Evolutionary conservation across 495 filamentous ascomycete genomes (phyloP), one percentile per base, ranked within the genome.

Genomic region (Daldinia bambusicola): DNA sequence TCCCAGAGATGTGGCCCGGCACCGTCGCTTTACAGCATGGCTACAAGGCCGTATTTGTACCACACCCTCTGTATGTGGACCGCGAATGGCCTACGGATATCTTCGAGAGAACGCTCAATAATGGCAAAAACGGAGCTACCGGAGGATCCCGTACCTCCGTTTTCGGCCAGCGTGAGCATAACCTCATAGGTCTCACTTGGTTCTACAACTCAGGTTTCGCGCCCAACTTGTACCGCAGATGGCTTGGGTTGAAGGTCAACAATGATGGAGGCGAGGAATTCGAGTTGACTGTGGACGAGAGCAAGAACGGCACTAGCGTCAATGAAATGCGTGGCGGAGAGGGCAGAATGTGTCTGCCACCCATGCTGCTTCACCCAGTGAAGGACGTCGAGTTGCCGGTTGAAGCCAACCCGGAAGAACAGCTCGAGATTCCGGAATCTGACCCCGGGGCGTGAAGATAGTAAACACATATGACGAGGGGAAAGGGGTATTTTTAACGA

Each of bases 1-100:
- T 97, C 82, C 91, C 92, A 0, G 95, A 99, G 78, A 98, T 98
- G 94, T 98, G 92, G 92, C 91, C 94, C 0, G 91, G 91, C 16
- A 92, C 91, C 0, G 85, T 89, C 4, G 92, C 94, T 7, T 84
- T 99, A 3, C 96, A 98, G 59, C 95, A 98, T 76, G 95, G 95
- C 10, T 89, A 93, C 83, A 99, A 99, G 80, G 95, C 93, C 51
- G 95, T 99, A 22, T 97, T 90, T 74, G 93, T 90, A 12, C 95
- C 95, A 1, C 95, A 99, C 75, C 93, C 95, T 0, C 85, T 97
- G 40, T 97, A 91, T 76, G 87, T 99, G 22, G 95, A 99, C 77
- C 91, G 95, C 50, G 84, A 86, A 55, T 99, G 95, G 95, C 95
- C 95, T 7, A 84, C 86, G 2, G 82, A 85, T 34, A 92, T 94